Evolutionary conservation across 352 stramenopile species (phyloP).

Genomic region (Globisporangium lucens): DNA sequence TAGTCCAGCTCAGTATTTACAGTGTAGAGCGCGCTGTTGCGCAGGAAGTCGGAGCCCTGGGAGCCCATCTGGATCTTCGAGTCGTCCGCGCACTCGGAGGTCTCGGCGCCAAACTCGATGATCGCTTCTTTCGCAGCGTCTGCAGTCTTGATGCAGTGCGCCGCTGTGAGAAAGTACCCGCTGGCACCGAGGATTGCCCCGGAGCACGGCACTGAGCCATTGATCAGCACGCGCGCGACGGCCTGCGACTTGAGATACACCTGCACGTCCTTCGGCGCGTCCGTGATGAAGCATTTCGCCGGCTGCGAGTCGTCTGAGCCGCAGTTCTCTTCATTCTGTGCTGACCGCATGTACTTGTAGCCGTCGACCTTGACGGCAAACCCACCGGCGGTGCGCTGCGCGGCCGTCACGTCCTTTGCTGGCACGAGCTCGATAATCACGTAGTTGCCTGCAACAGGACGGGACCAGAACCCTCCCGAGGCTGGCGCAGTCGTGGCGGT

Average conservation of each 20-base stretch:
- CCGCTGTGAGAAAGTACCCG: conserved; percentile 29
- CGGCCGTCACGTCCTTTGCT: not conserved
- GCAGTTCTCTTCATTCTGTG: conserved; percentile 18
- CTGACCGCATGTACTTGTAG: conserved; percentile 14
- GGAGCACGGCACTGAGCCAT: conserved; percentile 24
- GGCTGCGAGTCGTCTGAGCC: conserved; percentile 22
- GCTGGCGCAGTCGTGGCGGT: not conserved
- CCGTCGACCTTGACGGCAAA: conserved; percentile 17
- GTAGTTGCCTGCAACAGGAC: conserved; percentile 13
- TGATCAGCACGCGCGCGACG: conserved; percentile 25
- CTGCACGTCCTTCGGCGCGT: conserved; percentile 7
- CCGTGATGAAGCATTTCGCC: conserved; percentile 25
- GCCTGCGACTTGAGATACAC: conserved; percentile 25
- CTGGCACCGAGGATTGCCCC: conserved; percentile 18
- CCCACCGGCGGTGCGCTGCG: not conserved
- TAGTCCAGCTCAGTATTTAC: conserved; percentile 27
- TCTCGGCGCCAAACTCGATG: conserved; percentile 30
- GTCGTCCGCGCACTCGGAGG: conserved; percentile 16
- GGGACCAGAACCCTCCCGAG: conserved; percentile 18
- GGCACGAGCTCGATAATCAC: conserved; percentile 19
- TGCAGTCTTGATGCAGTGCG: conserved; percentile 25
- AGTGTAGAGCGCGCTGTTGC: conserved; percentile 19
- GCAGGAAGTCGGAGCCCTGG: conserved; percentile 20
- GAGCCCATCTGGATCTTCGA: conserved; percentile 23
- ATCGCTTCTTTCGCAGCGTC: conserved; percentile 12